Evolutionary conservation across 2,329 filamentous ascomycete species (phyloP).

Genomic region (Cryphonectria japonica): DNA sequence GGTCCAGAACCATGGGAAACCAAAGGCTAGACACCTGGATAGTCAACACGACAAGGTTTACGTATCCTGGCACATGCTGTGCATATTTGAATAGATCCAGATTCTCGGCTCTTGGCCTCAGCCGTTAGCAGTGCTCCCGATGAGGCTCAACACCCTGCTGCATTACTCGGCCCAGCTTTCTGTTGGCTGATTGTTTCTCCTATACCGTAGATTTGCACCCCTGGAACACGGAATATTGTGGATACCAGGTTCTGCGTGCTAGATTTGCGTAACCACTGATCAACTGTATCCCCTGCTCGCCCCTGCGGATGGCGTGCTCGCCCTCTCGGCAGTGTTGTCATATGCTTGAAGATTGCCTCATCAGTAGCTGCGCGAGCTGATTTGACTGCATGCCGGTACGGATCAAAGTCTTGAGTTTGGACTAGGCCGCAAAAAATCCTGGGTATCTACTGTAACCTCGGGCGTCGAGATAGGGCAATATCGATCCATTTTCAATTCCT

Average conservation of each 20-base stretch:
- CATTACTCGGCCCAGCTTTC: neutral
- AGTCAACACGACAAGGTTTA: neutral
- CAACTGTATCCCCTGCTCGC: constrained; percentile 4
- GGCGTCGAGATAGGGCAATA: constrained; percentile 3
- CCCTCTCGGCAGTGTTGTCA: constrained; percentile 10
- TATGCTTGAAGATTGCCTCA: constrained; percentile 21
- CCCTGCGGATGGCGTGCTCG: constrained; percentile 21
- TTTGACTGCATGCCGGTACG: neutral
- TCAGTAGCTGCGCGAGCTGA: constrained; percentile 1
- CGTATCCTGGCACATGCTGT: neutral
- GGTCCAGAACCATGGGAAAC: neutral
- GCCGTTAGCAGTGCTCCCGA: neutral
- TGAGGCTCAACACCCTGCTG: neutral
- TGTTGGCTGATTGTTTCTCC: neutral
- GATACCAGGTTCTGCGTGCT: neutral
- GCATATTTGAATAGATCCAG: neutral
- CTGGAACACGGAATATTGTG: neutral
- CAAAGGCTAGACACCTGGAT: neutral
- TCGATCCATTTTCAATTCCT: neutral
- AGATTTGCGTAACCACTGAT: neutral
- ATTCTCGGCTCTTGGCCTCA: neutral
- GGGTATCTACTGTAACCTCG: neutral
- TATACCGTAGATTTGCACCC: neutral
- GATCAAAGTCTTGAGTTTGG: neutral
- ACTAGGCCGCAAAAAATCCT: neutral